Conservation (phyloP, 1,139 yeast species). For the Kluyveromyces marxianus region DNA sequence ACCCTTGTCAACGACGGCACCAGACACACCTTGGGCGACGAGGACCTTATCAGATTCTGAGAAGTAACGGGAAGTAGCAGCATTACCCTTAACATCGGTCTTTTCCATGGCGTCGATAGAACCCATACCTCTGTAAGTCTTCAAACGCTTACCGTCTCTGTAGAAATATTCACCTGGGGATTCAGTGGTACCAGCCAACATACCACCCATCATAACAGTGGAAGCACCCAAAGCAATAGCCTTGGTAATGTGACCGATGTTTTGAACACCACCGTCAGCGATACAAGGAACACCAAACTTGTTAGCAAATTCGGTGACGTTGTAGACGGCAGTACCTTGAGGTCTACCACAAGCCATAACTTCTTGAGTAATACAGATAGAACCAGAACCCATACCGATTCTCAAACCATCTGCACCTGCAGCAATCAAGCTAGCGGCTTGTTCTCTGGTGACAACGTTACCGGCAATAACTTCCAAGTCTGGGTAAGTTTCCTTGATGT, state of each 20-base stretch:
- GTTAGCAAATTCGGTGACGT: slow-evolving; percentile 35
- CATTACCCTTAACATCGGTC: slow-evolving; percentile 81
- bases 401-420: slow-evolving; percentile 98
- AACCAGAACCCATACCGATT: slow-evolving; percentile 99
- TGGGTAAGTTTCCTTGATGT: slow-evolving; percentile 78
- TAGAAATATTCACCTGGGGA: slow-evolving; percentile 98
- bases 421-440: slow-evolving; percentile 89
- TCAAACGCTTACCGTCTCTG: slow-evolving; percentile 96
- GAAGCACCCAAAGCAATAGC: slow-evolving; percentile 97
- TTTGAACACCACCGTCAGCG: slow-evolving; percentile 99
- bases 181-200: slow-evolving; percentile 97
- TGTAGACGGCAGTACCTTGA: slow-evolving; percentile 69
- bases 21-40: slow-evolving; percentile 99
- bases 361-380: slow-evolving; percentile 98
- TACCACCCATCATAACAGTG: slow-evolving; percentile 99
- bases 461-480: slow-evolving; percentile 89
- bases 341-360: slow-evolving; percentile 99
- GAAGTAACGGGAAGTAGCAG: slow-evolving; percentile 96
- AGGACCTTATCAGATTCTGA: slow-evolving; percentile 91
- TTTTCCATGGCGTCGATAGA: slow-evolving; percentile 98
- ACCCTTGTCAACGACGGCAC: slow-evolving; percentile 95
- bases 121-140: slow-evolving; percentile 99
- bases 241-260: slow-evolving; percentile 96
- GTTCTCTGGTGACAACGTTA: slow-evolving; percentile 97
- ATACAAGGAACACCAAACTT: slow-evolving; percentile 50